A percentile compares a stretch with the other conserved stretches of the same genome.
Evolutionary conservation across 257 asterid genomes (phyloP).

Genomic region (Solanum virginianum): DNA sequence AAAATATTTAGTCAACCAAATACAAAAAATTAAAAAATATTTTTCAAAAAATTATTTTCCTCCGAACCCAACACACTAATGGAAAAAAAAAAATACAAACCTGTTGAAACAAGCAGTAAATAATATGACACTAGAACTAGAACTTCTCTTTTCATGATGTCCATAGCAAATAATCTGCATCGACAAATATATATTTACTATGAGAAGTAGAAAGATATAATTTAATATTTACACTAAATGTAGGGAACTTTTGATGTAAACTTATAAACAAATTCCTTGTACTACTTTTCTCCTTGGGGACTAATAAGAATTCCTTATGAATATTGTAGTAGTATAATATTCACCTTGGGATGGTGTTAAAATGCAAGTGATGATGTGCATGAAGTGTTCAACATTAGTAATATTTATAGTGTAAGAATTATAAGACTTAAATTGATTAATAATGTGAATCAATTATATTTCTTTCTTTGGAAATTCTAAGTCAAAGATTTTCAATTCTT

Average conservation of each 20-base stretch:
- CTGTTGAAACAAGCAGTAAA: background rate
- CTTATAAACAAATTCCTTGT: background rate
- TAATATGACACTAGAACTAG: background rate
- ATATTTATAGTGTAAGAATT: background rate
- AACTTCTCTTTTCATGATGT: background rate
- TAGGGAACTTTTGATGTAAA: background rate
- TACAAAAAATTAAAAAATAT: background rate
- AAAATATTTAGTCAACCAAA: background rate
- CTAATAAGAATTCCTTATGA: background rate
- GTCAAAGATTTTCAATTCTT: background rate
- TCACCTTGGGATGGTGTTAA: background rate
- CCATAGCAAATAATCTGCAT: background rate
- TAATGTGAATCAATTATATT: background rate
- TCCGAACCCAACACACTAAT: background rate
- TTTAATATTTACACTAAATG: background rate
- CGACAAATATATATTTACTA: background rate
- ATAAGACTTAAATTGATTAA: background rate
- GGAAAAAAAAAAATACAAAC: background rate
- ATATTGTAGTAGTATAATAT: no score
- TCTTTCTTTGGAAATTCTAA: background rate
- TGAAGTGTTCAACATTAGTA: background rate
- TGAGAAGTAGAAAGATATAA: background rate
- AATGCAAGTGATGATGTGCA: background rate
- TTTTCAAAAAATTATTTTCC: background rate
- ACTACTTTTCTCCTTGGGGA: background rate